Percentiles rank a stretch among this genome's conserved stretches.
These are phyloP conservation scores for Aspergillus ibericus DNA, from an alignment of 2,329 filamentous ascomycete species.

Conservation along the genomic window DNA sequence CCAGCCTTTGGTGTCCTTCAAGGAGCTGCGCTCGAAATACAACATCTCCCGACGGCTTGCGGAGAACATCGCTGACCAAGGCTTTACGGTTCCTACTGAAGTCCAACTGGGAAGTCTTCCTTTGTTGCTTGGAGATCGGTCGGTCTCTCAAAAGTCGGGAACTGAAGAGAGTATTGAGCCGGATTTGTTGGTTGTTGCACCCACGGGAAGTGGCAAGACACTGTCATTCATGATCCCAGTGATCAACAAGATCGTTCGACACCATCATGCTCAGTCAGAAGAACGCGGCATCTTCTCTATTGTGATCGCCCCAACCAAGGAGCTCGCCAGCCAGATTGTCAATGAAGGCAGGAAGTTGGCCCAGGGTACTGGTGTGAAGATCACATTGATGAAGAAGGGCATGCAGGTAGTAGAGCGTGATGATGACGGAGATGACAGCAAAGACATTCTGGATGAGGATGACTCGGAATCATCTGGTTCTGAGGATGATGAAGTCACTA, in stretches of 20 bases:
- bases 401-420: constrained; percentile 64
- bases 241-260: constrained; percentile 70
- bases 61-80: constrained; percentile 79
- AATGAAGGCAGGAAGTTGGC: constrained; percentile 81
- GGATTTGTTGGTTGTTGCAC: constrained; percentile 84
- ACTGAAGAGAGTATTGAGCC: constrained; percentile 45
- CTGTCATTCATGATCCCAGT: constrained; percentile 87
- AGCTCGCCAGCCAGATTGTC: constrained; percentile 78
- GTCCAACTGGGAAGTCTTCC: constrained; percentile 88
- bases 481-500: constrained; percentile 30
- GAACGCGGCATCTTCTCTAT: constrained; percentile 66
- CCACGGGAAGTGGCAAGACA: constrained; percentile 95
- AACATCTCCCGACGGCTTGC: constrained; percentile 71
- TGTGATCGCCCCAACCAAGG: constrained; percentile 75
- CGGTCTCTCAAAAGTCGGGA: constrained; percentile 44
- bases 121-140: constrained; percentile 61
- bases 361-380: constrained; percentile 72
- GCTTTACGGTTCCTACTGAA: constrained; percentile 85
- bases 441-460: constrained; percentile 41
- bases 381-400: constrained; percentile 81
- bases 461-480: constrained; percentile 42
- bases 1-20: constrained; percentile 75
- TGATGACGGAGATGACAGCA: constrained; percentile 35
- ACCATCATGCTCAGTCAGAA: constrained; percentile 51
- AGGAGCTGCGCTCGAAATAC: constrained; percentile 68